Base-by-base conservation (phyloP, 176 grass and related monocot genomes). In the Lolium rigidum region DNA sequence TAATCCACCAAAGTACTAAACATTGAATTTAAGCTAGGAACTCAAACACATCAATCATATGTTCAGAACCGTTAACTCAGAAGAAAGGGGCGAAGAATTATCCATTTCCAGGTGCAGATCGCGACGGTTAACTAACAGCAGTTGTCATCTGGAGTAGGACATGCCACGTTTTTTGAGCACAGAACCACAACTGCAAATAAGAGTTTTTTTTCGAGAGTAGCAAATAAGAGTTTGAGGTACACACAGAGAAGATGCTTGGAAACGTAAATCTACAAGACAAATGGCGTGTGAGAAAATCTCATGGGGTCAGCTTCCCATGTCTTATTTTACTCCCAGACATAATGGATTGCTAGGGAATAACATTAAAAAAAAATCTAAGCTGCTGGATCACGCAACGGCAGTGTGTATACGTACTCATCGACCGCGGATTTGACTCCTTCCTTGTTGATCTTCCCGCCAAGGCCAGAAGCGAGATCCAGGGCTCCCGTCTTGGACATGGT, bases 401-500 rank as follows among this genome's bases (percentile, higher is more conserved):
- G 28, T 7, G 9, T 11, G 2, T 66, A 48, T 48, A 58, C 83
- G 2, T 86, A 93, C 92, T 93, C 88, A 28, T 93, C 88, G 46
- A 91, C 89, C 13, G 92, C 92, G 2, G 92, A 93, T 52, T 91
- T 88, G 64, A 93, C 80, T 8, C 86, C 88, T 12, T 80, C 89
- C 89, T 88, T 93, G 60, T 54, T 3, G 68, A 93, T 93, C 68
- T 91, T 91, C 44, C 92, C 92, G 70, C 92, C 92, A 11, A 93
- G 35, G 74, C 83, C 92, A 10, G 83, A 80, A 10, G 92, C 92
- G 74, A 93, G 92, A 91, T 93, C 92, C 69, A 93, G 15, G 18
- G 92, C 75, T 24, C 89, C 89, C 47, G 83, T 4, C 83, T 80
- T 93, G 31, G 92, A 93, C 92, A 91, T 93, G 35, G 70, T 24